Base-by-base conservation (phyloP, 2,329 filamentous ascomycete genomes). In the Colletotrichum echinochloae region DNA sequence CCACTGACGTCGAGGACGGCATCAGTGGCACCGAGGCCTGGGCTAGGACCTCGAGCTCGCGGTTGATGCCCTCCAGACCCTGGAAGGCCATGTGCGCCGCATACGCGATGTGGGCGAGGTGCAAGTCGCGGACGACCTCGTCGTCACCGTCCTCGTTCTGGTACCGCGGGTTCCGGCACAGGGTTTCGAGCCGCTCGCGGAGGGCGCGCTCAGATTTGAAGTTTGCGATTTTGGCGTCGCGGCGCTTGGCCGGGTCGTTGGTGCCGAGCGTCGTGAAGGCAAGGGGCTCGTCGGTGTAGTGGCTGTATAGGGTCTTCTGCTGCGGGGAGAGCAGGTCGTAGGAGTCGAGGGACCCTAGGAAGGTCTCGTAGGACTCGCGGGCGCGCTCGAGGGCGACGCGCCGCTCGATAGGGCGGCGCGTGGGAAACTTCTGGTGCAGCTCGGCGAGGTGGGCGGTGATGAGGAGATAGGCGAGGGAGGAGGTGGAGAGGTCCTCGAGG, bases 191-290 rank as follows among this genome's bases (percentile, higher is more conserved):
- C 79, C 92, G 95, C 74, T 90, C 87, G 81, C 94, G 94, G 70
- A 99, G 82, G 72, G 92, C 90, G 79, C 96, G 97, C 80, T 98
- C 96, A 61, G 93, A 89, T 76, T 89, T 91, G 81, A 94, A 98
- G 71, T 92, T 90, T 54, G 90, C 88, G 74, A 99, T 97, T 82
- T 98, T 99, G 56, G 90, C 89, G 66, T 95, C 91, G 74, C 96
- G 88, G 72, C 92, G 88, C 37, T 90, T 88, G 26, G 91, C 88
- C 5, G 93, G 88, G 75, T 88, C 86, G 26, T 72, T 74, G 44
- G 61, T 51, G 46, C 87, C 87, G 23, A 92, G 89, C 3, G 93
- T 91, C 57, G 91, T 91, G 80, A 98, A 98, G 1, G 83, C 83
- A n/a, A 85, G 83, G 3, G 91, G 91, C 30, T 91, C 87, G 66